Percentiles rank a stretch among this genome's conserved stretches.
Conservation (phyloP, 768 basidiomycete genomes). For the Mycena sanguinolenta region DNA sequence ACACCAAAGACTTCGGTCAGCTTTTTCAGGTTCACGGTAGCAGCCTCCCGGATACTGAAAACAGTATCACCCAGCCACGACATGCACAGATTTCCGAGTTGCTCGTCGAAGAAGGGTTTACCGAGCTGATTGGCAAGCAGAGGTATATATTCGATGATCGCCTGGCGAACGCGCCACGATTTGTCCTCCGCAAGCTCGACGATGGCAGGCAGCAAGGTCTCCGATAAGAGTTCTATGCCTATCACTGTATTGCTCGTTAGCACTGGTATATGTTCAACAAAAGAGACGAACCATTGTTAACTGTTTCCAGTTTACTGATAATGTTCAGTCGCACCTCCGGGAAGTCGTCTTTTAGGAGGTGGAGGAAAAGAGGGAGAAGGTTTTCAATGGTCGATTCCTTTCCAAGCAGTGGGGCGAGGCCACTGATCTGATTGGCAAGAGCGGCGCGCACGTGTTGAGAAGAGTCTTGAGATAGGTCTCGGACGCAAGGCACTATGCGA, state of each 20-base stretch:
- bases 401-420: slow-evolving; percentile 93
- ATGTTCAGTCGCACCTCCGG: slow-evolving; percentile 97
- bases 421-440: slow-evolving; percentile 95
- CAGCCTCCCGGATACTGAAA: slow-evolving; percentile 98
- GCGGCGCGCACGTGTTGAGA: slow-evolving; percentile 99
- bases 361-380: slow-evolving; percentile 95
- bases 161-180: slow-evolving; percentile 99
- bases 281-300: slow-evolving; percentile 83
- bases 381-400: slow-evolving; percentile 96
- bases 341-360: slow-evolving; percentile 98
- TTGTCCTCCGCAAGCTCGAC: slow-evolving; percentile 99
- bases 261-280: slow-evolving; percentile 17
- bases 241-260: slow-evolving; percentile 74
- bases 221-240: slow-evolving; percentile 94
- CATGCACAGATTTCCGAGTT: slow-evolving; percentile 97
- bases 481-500: slow-evolving; percentile 93
- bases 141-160: slow-evolving; percentile 99
- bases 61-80: slow-evolving; percentile 99
- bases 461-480: slow-evolving; percentile 91
- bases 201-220: slow-evolving; percentile 96
- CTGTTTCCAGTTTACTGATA: slow-evolving; percentile 97
- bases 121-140: slow-evolving; percentile 98
- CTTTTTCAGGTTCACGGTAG: slow-evolving; percentile 96
- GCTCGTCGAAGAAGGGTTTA: slow-evolving; percentile 97
- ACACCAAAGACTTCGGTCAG: slow-evolving; percentile 98